These are phyloP conservation scores for Panellus pusillus DNA, from an alignment of 768 basidiomycete genomes.

Conservation along the genomic window DNA sequence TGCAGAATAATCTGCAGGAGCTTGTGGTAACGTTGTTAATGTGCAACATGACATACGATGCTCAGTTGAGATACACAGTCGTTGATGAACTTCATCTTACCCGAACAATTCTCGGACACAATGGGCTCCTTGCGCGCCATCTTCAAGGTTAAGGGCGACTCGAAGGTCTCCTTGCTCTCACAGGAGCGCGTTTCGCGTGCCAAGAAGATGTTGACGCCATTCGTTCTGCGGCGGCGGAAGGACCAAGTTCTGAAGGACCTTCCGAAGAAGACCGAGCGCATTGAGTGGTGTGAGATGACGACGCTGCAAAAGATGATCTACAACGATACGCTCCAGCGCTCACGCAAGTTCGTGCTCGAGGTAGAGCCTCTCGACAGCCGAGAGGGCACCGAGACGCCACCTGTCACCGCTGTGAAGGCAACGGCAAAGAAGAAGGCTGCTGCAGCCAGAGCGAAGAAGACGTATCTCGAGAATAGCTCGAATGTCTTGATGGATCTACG, in stretches of 20 bases:
- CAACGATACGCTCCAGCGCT: conserved; percentile 79
- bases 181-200: conserved; percentile 92
- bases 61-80: conserved; percentile 55
- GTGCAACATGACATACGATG: not conserved
- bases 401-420: conserved; percentile 26
- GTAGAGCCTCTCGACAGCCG: conserved; percentile 30
- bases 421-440: conserved; percentile 44
- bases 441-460: conserved; percentile 42
- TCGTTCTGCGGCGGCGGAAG: conserved; percentile 95
- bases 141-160: conserved; percentile 96
- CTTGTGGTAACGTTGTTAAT: conserved; percentile 59
- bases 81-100: conserved; percentile 95
- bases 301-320: conserved; percentile 80
- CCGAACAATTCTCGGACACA: conserved; percentile 79
- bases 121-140: conserved; percentile 85
- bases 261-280: conserved; percentile 88
- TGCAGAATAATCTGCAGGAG: conserved; percentile 91
- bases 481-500: conserved; percentile 98
- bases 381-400: conserved; percentile 21
- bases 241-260: conserved; percentile 95
- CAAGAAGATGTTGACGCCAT: conserved; percentile 99
- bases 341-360: conserved; percentile 76
- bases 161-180: conserved; percentile 83
- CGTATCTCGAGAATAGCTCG: conserved; percentile 77
- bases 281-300: conserved; percentile 96